A percentile compares a stretch with the other conserved stretches of the same genome.
These are phyloP conservation scores for Aspergillus quadrilineatus DNA, from an alignment of 2,329 filamentous ascomycete species.

Conservation along the genomic window DNA sequence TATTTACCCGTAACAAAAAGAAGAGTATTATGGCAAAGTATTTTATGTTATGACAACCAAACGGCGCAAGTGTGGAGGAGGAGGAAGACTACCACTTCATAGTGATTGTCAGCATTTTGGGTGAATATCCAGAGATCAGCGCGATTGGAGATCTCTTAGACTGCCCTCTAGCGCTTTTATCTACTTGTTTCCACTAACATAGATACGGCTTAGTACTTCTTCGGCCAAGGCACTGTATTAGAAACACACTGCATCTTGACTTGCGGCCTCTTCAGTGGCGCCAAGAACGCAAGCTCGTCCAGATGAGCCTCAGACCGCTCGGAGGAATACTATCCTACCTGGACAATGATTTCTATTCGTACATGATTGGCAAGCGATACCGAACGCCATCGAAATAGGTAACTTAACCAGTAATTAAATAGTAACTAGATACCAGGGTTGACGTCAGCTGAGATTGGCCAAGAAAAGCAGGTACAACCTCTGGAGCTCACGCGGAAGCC, in stretches of 20 bases:
- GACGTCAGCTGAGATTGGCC: constrained; percentile 15
- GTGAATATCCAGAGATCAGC: no score
- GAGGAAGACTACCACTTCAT: no score
- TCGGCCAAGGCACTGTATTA: neutral
- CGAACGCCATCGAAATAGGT: neutral
- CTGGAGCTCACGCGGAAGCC: constrained; percentile 15
- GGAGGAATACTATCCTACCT: neutral
- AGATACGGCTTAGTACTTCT: neutral
- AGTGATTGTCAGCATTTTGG: no score
- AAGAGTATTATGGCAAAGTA: no score
- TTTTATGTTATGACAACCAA: no score
- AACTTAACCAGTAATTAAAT: neutral
- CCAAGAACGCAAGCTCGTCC: neutral
- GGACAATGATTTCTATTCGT: neutral
- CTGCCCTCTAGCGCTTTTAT: no score
- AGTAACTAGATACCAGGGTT: neutral
- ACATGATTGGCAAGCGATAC: neutral
- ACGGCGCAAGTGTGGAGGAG: no score
- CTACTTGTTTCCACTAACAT: no score
- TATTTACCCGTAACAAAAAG: no score
- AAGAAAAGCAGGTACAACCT: constrained; percentile 21
- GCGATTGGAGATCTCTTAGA: no score
- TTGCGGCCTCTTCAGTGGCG: neutral
- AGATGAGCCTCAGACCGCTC: neutral
- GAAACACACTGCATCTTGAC: neutral